Base-by-base conservation (phyloP, 805 yeast species). In the Suhomyces sp. region DNA sequence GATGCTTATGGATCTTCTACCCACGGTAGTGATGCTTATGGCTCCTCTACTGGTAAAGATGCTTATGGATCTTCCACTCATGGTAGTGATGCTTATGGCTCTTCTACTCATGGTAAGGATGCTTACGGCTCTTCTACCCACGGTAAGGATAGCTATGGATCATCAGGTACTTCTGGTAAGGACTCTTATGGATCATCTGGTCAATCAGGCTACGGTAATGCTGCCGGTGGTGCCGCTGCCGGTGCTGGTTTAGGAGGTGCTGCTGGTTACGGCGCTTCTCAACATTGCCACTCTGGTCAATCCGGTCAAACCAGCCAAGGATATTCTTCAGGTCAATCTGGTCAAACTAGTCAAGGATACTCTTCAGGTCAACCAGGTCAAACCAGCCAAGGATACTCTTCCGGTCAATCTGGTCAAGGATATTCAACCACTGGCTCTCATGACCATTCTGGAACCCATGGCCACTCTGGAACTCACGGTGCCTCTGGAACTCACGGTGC, bases 401-500 rank as follows among this genome's bases (percentile, higher is more conserved):
- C 12, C 21, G 21, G 21, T 17, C 19, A 37, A 10, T 37, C 43
- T n/a, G 44, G 35, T n/a, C 35, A 31, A 31, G 31, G 31, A 4
- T 27, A 4, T 25, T 8, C 29, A 9, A 12, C 43, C 15, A 21
- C 43, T 22, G 31, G 40, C 1, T 19, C 25, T 31, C 27, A 31
- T 4, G 25, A 25, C 17, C 20, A 44, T 4, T 4, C 20, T 15
- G 43, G 40, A 37, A n/a, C 37, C 15, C 17, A 44, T 12, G 24
- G 40, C 22, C 35, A 24, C 20, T 19, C 39, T 19, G 55, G 58
- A 15, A 31, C 57, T 21, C 57, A 51, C 43, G 43, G 43, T 8
- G 33, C 39, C 13, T 43, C 46, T 19, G 47, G 51, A 7, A 20
- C 49, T 37, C 52, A 54, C 39, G 20, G 22, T 35, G 2, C 12